phyloP scores from a whole-genome alignment of 2,329 filamentous ascomycete genomes.

The Monilinia laxa region DNA sequence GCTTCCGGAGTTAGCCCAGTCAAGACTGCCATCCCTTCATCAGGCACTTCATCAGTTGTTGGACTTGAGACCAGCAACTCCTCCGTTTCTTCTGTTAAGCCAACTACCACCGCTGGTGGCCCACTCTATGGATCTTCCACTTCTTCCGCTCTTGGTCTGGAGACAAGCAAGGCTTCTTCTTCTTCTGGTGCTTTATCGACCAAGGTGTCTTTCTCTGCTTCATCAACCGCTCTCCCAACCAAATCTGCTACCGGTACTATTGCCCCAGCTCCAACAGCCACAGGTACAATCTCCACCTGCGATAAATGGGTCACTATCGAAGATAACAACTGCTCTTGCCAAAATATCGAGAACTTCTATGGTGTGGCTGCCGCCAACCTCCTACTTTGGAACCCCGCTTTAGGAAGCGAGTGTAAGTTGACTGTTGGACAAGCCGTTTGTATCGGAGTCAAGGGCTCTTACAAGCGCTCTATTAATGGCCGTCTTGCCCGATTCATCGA shows the following conservation, averaged over 20 bases:
- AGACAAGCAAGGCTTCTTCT: slow-evolving; percentile 4
- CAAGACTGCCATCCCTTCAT: slow-evolving; percentile 3
- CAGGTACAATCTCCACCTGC: slow-evolving; percentile 36
- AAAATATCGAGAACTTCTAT: slow-evolving; percentile 28
- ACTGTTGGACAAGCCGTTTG: slow-evolving; percentile 34
- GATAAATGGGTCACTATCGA: slow-evolving; percentile 32
- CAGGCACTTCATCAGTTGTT: neutral
- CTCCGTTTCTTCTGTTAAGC: neutral
- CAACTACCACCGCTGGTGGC: neutral
- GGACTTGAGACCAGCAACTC: neutral
- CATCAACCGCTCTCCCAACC: neutral
- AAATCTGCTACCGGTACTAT: slow-evolving; percentile 5
- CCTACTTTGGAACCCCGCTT: slow-evolving; percentile 40
- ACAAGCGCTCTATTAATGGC: slow-evolving; percentile 12
- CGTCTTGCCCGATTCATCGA: slow-evolving; percentile 17
- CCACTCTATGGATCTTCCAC: neutral
- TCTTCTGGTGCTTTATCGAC: neutral
- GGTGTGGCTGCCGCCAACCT: slow-evolving; percentile 33
- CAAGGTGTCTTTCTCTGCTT: neutral
- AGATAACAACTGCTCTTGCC: slow-evolving; percentile 10
- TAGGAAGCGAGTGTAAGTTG: slow-evolving; percentile 37
- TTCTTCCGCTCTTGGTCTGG: neutral
- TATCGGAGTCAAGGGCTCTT: slow-evolving; percentile 25
- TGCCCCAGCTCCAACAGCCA: slow-evolving; percentile 30
- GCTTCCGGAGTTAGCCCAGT: neutral